Percentiles rank a stretch among this genome's conserved stretches.
Evolutionary conservation across 257 asterid genomes (phyloP).

Genomic region (Solanum boliviense): DNA sequence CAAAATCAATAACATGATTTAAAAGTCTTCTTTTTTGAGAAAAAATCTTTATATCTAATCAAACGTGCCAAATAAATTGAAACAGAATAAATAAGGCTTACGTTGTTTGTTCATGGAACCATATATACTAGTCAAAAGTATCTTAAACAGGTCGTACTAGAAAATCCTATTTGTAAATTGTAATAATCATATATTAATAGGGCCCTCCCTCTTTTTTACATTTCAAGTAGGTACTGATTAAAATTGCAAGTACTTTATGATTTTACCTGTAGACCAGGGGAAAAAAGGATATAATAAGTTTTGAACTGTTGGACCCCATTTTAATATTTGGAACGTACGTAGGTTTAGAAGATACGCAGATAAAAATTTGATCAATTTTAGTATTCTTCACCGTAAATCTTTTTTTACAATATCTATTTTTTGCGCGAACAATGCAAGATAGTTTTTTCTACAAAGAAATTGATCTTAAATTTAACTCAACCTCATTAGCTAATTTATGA

Average conservation of each 20-base stretch:
- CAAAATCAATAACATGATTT: too few species aligned
- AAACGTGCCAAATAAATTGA: not conserved
- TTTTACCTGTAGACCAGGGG: not conserved
- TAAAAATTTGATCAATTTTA: not conserved
- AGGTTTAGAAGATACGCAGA: not conserved
- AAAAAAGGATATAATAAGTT: not conserved
- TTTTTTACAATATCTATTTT: not conserved
- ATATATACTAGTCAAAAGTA: not conserved
- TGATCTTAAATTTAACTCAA: too few species aligned
- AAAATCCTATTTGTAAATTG: not conserved
- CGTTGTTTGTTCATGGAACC: not conserved
- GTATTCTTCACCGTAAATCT: not conserved
- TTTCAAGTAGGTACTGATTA: not conserved
- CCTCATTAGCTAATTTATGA: too few species aligned
- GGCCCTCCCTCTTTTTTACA: not conserved
- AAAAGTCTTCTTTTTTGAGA: rapidly evolving
- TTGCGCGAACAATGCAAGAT: not conserved
- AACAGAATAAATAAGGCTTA: not conserved
- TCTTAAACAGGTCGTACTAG: not conserved
- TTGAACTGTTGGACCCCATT: not conserved
- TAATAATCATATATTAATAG: not conserved
- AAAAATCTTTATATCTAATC: rapidly evolving
- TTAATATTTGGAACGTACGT: not conserved
- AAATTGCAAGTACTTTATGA: not conserved
- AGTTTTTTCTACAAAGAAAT: too few species aligned